These are phyloP conservation scores for Stemphylium vesicarium DNA, from an alignment of 2,329 filamentous ascomycete species.

Conservation along the genomic window DNA sequence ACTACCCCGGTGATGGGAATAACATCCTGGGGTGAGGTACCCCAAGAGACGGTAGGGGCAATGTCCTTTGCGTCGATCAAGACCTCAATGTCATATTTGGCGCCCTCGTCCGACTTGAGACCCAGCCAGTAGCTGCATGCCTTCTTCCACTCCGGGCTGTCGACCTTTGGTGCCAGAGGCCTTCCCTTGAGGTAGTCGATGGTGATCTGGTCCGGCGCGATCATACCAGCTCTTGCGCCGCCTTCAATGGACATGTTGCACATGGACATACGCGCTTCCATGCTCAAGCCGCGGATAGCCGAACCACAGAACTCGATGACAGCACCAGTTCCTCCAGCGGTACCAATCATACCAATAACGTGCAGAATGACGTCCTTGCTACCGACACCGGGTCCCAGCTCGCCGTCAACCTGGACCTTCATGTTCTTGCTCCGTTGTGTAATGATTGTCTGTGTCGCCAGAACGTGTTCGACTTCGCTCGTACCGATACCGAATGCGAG, in stretches of 20 bases:
- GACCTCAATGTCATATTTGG: conserved; percentile 88
- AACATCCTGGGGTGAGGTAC: conserved; percentile 94
- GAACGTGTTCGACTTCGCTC: conserved; percentile 96
- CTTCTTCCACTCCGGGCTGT: conserved; percentile 87
- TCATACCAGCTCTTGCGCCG: conserved; percentile 94
- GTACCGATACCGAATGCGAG: conserved; percentile 97
- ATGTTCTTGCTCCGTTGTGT: conserved; percentile 98
- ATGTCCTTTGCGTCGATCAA: conserved; percentile 94
- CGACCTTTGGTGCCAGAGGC: conserved; percentile 84
- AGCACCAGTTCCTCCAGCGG: conserved; percentile 89
- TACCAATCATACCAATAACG: conserved; percentile 92
- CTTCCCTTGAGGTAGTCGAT: conserved; percentile 94
- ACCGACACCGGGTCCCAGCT: conserved; percentile 87
- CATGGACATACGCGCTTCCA: conserved; percentile 98
- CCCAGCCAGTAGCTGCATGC: conserved; percentile 87
- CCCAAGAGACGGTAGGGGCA: conserved; percentile 92
- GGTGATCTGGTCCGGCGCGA: conserved; percentile 91
- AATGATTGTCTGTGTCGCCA: conserved; percentile 94
- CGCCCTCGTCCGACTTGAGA: conserved; percentile 83
- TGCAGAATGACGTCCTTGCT: conserved; percentile 96
- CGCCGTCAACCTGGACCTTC: conserved; percentile 92
- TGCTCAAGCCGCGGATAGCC: conserved; percentile 85
- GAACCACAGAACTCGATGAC: conserved; percentile 99
- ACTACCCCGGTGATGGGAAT: conserved; percentile 92
- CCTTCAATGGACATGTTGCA: conserved; percentile 99